These are phyloP conservation scores for Fusarium sp. DNA, from an alignment of 2,329 filamentous ascomycete species.

Conservation along the genomic window DNA sequence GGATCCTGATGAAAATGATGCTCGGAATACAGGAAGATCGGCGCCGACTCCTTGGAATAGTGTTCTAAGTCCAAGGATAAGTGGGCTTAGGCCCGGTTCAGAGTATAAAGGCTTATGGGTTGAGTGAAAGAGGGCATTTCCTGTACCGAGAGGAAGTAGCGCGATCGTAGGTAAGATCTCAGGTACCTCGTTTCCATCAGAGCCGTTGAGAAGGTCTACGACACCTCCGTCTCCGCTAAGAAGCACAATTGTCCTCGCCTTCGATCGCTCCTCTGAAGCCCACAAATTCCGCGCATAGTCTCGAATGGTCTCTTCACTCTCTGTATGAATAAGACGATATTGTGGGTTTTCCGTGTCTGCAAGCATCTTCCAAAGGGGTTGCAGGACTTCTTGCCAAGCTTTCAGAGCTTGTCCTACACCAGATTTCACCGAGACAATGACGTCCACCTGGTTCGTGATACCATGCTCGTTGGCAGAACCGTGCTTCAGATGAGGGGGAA, in stretches of 20 bases:
- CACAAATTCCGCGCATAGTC: conserved; percentile 65
- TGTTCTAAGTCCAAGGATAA: conserved; percentile 65
- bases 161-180: conserved; percentile 58
- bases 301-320: conserved; percentile 70
- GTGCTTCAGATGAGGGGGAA: conserved; percentile 55
- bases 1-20: conserved; percentile 69
- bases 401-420: conserved; percentile 68
- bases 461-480: conserved; percentile 33
- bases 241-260: conserved; percentile 72
- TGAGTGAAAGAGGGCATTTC: conserved; percentile 73
- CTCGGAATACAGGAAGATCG: conserved; percentile 71
- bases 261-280: conserved; percentile 48
- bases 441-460: conserved; percentile 59
- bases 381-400: conserved; percentile 68
- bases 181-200: conserved; percentile 40
- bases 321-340: conserved; percentile 67
- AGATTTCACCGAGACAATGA: conserved; percentile 75
- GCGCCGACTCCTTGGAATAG: conserved; percentile 68
- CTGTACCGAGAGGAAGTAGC: conserved; percentile 72
- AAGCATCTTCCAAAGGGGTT: conserved; percentile 64
- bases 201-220: conserved; percentile 82
- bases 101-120: conserved; percentile 68
- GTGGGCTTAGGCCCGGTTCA: conserved; percentile 52
- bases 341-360: conserved; percentile 28
- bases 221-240: conserved; percentile 90